phyloP scores from a whole-genome alignment of 2,329 filamentous ascomycete genomes.

The Biscogniauxia sp. region DNA sequence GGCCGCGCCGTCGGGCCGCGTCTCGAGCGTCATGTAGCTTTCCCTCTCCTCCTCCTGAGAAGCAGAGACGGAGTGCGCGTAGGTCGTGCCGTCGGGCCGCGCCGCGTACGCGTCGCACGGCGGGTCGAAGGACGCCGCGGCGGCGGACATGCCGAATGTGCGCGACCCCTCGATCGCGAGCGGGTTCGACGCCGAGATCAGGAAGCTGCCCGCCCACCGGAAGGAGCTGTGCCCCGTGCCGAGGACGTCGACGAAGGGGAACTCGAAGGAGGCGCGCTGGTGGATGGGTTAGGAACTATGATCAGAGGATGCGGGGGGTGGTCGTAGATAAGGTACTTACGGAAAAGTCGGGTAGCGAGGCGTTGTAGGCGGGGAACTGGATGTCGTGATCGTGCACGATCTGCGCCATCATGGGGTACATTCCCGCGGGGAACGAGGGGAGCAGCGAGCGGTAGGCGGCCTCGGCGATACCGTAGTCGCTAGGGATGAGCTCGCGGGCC shows the following conservation, averaged over 20 bases:
- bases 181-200: slow-evolving; percentile 43
- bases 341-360: slow-evolving; percentile 46
- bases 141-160: slow-evolving; percentile 45
- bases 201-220: slow-evolving; percentile 46
- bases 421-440: slow-evolving; percentile 47
- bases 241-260: slow-evolving; percentile 54
- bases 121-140: slow-evolving; percentile 44
- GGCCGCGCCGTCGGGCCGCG: slow-evolving; percentile 9
- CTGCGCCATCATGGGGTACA: slow-evolving; percentile 53
- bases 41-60: too few species aligned
- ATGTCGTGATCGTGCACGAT: slow-evolving; percentile 52
- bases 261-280: slow-evolving; percentile 50
- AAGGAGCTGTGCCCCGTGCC: slow-evolving; percentile 50
- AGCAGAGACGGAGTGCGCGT: slow-evolving; percentile 4
- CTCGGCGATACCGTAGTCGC: slow-evolving; percentile 48
- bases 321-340: slow-evolving; percentile 33
- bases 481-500: slow-evolving; percentile 47
- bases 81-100: slow-evolving; percentile 24
- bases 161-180: slow-evolving; percentile 43
- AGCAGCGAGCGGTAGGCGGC: slow-evolving; percentile 45
- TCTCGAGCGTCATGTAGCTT: slow-evolving; percentile 32
- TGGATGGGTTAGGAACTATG: too few species aligned
- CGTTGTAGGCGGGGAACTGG: slow-evolving; percentile 37
- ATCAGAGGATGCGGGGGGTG: too few species aligned
- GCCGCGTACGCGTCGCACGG: slow-evolving; percentile 47